Percentiles rank a stretch among this genome's conserved stretches.
These are phyloP conservation scores for Podaxis carcinomalis DNA, from an alignment of 768 basidiomycete genomes.

Conservation along the genomic window DNA sequence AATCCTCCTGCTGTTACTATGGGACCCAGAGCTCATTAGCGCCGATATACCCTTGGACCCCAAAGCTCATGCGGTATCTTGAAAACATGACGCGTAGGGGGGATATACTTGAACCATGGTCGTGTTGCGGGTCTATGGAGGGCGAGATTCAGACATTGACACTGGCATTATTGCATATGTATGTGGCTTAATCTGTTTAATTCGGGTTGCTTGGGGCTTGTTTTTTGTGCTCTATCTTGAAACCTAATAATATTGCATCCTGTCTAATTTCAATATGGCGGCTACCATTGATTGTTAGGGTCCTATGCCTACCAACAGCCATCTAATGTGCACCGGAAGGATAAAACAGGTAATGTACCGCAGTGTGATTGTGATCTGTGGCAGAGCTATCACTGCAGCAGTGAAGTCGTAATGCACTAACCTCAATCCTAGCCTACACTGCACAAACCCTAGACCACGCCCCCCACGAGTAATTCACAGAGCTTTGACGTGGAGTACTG, in stretches of 20 bases:
- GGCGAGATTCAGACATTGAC: neutral
- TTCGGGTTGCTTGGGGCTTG: neutral
- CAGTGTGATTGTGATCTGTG: no score
- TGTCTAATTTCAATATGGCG: neutral
- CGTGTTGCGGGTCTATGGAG: neutral
- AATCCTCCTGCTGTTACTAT: neutral
- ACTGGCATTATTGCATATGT: conserved; percentile 7
- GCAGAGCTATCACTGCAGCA: no score
- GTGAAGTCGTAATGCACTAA: no score
- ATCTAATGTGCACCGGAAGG: no score
- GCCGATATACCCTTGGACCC: neutral
- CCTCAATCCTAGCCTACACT: no score
- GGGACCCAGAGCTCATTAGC: neutral
- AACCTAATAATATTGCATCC: neutral
- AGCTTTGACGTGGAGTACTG: no score
- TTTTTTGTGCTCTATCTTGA: neutral
- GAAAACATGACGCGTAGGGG: neutral
- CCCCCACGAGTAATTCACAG: no score
- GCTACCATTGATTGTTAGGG: no score
- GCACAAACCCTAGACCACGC: no score
- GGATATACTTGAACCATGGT: neutral
- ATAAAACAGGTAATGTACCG: no score
- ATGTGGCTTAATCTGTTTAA: conserved; percentile 11
- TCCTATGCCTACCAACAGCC: no score
- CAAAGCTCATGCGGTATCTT: neutral